These are phyloP conservation scores for Sechiopsis laciniata DNA, from an alignment of 306 rosid genomes.

Conservation along the genomic window DNA sequence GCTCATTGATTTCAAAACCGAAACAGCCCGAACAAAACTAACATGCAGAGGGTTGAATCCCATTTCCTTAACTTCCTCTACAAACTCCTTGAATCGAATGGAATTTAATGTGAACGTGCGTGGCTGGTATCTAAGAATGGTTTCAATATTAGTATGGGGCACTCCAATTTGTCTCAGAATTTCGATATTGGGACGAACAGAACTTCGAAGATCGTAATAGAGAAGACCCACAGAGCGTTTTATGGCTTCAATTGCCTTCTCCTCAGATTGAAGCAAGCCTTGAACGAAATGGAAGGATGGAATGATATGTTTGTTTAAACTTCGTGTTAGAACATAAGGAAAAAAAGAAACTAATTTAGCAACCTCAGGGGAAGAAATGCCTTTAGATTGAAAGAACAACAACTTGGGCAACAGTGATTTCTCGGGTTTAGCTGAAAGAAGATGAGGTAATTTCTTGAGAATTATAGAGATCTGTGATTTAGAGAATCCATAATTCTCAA, in stretches of 20 bases:
- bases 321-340: not conserved
- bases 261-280: slow-evolving; percentile 28
- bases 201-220: not conserved
- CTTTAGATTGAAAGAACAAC: slow-evolving; percentile 26
- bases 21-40: slow-evolving; percentile 28
- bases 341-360: slow-evolving; percentile 2
- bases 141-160: slow-evolving; percentile 21
- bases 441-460: too few relatives aligned
- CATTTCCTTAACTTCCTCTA: slow-evolving; percentile 33
- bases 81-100: not conserved
- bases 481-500: too few relatives aligned
- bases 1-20: slow-evolving; percentile 20
- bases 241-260: not conserved
- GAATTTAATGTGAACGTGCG: not conserved
- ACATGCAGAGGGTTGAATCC: slow-evolving; percentile 30
- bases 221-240: not conserved
- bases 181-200: not conserved
- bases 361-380: slow-evolving; percentile 29
- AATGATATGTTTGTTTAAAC: slow-evolving; percentile 32
- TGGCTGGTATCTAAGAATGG: slow-evolving; percentile 20
- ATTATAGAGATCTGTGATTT: not conserved
- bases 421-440: too few relatives aligned
- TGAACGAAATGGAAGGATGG: slow-evolving; percentile 29
- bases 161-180: not conserved
- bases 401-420: too few relatives aligned